These are phyloP conservation scores for Dorcoceras hygrometricum DNA, from an alignment of 257 asterid species.

Conservation along the genomic window DNA sequence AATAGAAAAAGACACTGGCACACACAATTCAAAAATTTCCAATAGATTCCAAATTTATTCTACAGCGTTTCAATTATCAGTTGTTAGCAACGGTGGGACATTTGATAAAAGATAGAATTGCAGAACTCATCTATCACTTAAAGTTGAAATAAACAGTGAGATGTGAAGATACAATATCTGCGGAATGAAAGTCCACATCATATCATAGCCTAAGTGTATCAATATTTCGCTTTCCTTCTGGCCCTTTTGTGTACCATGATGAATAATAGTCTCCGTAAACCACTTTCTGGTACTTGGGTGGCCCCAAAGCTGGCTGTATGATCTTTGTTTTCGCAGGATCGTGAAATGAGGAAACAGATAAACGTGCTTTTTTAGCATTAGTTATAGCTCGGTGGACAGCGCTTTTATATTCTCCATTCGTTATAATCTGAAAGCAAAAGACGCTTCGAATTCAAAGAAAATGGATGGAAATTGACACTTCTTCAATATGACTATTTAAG, in stretches of 20 bases:
- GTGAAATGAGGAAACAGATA: slow-evolving; percentile 89
- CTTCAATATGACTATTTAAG: no score
- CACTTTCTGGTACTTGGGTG: slow-evolving; percentile 60
- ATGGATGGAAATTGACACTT: neutral
- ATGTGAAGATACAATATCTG: neutral
- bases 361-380: slow-evolving; percentile 53
- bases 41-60: neutral
- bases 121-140: neutral
- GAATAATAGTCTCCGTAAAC: slow-evolving; percentile 68
- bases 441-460: neutral
- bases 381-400: slow-evolving; percentile 82
- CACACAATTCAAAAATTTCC: neutral
- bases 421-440: slow-evolving; percentile 49
- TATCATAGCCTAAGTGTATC: slow-evolving; percentile 62
- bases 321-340: slow-evolving; percentile 69
- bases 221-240: slow-evolving; percentile 74
- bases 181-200: slow-evolving; percentile 6
- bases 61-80: neutral
- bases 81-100: neutral
- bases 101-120: neutral
- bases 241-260: slow-evolving; percentile 91
- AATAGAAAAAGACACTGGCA: no score
- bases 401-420: slow-evolving; percentile 77
- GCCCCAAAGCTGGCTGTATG: slow-evolving; percentile 53
- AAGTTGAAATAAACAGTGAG: neutral